phyloP scores from a whole-genome alignment of 129 eudicot species.

The sunflower (Helianthus annuus) region HanXRQr2.0-SUNRISE NC_035440.2:22445907-22446406 shows the following conservation, averaged over 20 bases:
- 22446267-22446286: conserved; percentile 57
- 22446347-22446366: not conserved
- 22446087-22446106: conserved; percentile 26
- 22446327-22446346: conserved; percentile 63
- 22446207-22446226: too few species aligned
- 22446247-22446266: conserved; percentile 33
- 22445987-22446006: conserved; percentile 18
- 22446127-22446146: conserved; percentile 45
- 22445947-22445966: conserved; percentile 21
- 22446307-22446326: conserved; percentile 54
- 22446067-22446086: conserved; percentile 25
- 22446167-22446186: not conserved
- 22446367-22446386: conserved; percentile 1
- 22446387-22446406: conserved; percentile 2
- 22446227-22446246: too few species aligned
- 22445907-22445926: conserved; percentile 33
- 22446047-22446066: conserved; percentile 30
- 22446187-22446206: not conserved
- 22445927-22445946: conserved; percentile 4
- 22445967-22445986: conserved; percentile 23
- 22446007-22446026: conserved; percentile 33
- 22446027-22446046: conserved; percentile 34
- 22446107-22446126: conserved; percentile 34
- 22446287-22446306: conserved; percentile 46
- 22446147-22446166: conserved; percentile 58